phyloP scores from a whole-genome alignment of 1,284 basidiomycete species.

The Trichosporon sp. region DNA sequence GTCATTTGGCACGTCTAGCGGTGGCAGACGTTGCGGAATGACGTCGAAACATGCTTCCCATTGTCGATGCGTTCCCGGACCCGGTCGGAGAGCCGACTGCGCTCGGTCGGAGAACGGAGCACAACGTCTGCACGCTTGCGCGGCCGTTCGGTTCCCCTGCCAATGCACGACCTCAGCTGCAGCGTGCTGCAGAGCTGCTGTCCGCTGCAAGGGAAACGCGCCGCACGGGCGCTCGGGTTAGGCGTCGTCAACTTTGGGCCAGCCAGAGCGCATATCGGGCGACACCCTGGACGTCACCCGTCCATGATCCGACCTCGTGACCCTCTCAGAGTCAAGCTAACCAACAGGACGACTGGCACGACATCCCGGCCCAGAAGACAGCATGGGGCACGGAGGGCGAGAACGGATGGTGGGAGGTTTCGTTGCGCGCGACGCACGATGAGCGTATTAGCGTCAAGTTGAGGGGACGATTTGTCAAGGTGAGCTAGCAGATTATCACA shows the following conservation, averaged over 20 bases:
- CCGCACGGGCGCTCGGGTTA: background rate
- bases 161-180: background rate
- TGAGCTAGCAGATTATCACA: slow-evolving; percentile 11
- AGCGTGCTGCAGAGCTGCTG: background rate
- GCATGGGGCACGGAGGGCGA: slow-evolving; percentile 44
- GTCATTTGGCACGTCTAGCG: background rate
- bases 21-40: background rate
- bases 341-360: slow-evolving; percentile 42
- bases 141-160: background rate
- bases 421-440: slow-evolving; percentile 32
- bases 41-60: background rate
- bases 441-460: slow-evolving; percentile 36
- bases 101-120: background rate
- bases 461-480: slow-evolving; percentile 40
- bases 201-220: background rate
- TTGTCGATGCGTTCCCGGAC: background rate
- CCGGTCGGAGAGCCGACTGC: background rate
- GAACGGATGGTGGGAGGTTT: slow-evolving; percentile 43
- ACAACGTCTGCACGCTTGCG: background rate
- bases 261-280: background rate
- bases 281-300: background rate
- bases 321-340: background rate
- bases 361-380: slow-evolving; percentile 40
- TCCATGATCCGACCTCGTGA: background rate
- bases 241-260: background rate